Evolutionary conservation across 805 yeast species (phyloP).

Genomic region (Wickerhamomyces rabaulensis): DNA sequence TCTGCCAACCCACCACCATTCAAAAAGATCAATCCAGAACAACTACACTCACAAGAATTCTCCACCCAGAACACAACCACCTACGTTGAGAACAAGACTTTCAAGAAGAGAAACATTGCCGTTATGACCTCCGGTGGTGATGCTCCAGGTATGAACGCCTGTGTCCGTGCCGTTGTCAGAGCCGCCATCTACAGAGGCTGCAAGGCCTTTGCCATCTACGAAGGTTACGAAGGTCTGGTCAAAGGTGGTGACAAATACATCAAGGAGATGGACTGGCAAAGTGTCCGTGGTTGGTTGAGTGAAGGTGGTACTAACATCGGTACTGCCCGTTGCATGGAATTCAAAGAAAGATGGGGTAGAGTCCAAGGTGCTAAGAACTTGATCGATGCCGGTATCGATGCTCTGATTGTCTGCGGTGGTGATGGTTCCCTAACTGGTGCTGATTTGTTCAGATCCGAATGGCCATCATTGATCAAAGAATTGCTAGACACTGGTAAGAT

Average conservation of each 20-base stretch:
- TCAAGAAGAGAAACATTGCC: constrained; percentile 52
- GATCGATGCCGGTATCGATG: constrained; percentile 70
- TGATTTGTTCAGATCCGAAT: constrained; percentile 67
- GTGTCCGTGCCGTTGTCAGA: constrained; percentile 90
- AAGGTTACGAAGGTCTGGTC: constrained; percentile 92
- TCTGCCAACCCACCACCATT: constrained; percentile 38
- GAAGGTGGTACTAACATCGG: constrained; percentile 78
- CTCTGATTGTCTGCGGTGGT: constrained; percentile 77
- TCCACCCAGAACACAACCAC: constrained; percentile 18
- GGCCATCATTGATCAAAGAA: constrained; percentile 68
- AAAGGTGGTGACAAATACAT: constrained; percentile 67
- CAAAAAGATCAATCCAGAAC: constrained; percentile 2
- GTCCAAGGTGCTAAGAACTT: constrained; percentile 58
- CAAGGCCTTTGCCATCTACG: constrained; percentile 84
- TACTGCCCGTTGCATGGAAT: constrained; percentile 68
- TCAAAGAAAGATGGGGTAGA: constrained; percentile 63
- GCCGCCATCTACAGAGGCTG: constrained; percentile 84
- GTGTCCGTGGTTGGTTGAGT: constrained; percentile 64
- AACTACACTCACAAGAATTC: not conserved
- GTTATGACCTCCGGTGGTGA: constrained; percentile 99
- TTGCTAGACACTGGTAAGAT: constrained; percentile 41
- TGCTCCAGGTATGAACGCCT: constrained; percentile 97
- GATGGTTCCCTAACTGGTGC: constrained; percentile 84
- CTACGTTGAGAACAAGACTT: constrained; percentile 1
- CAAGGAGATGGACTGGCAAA: constrained; percentile 64